Evolutionary conservation across 2,329 filamentous ascomycete genomes (phyloP).

Genomic region (Pseudohalonectria lignicola): DNA sequence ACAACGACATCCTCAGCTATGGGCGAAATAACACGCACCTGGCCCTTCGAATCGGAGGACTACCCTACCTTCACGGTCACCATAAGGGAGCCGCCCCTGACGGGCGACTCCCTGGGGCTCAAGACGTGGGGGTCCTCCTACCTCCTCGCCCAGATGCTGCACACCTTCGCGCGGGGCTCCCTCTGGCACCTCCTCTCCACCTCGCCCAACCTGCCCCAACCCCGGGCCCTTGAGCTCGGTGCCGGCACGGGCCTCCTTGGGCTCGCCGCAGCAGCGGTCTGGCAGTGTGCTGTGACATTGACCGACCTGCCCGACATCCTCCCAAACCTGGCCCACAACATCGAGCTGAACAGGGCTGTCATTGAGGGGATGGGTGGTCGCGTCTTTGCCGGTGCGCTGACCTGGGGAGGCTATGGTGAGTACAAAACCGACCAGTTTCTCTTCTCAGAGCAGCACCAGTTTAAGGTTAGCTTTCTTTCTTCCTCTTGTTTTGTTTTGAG

Average conservation of each 20-base stretch:
- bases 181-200: conserved; percentile 33
- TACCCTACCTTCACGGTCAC: conserved; percentile 47
- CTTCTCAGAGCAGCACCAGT: conserved; percentile 35
- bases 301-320: conserved; percentile 82
- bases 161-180: conserved; percentile 28
- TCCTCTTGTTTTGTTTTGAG: not conserved
- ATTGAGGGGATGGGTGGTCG: conserved; percentile 44
- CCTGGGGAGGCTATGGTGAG: conserved; percentile 52
- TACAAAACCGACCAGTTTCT: conserved; percentile 30
- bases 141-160: conserved; percentile 65
- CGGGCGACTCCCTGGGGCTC: conserved; percentile 76
- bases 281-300: conserved; percentile 55
- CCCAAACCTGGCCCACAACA: conserved; percentile 68
- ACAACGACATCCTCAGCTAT: no score
- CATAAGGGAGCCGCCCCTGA: conserved; percentile 79
- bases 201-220: conserved; percentile 12
- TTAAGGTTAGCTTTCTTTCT: conserved; percentile 28
- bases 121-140: conserved; percentile 96
- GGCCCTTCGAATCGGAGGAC: conserved; percentile 33
- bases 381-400: conserved; percentile 54
- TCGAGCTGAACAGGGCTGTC: conserved; percentile 37
- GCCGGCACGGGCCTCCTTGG: conserved; percentile 89
- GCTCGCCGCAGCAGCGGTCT: conserved; percentile 67
- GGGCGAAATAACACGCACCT: conserved; percentile 43
- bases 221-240: conserved; percentile 63